phyloP scores from a whole-genome alignment of 2,329 filamentous ascomycete genomes.

The Hymenoscyphus occultus region DNA sequence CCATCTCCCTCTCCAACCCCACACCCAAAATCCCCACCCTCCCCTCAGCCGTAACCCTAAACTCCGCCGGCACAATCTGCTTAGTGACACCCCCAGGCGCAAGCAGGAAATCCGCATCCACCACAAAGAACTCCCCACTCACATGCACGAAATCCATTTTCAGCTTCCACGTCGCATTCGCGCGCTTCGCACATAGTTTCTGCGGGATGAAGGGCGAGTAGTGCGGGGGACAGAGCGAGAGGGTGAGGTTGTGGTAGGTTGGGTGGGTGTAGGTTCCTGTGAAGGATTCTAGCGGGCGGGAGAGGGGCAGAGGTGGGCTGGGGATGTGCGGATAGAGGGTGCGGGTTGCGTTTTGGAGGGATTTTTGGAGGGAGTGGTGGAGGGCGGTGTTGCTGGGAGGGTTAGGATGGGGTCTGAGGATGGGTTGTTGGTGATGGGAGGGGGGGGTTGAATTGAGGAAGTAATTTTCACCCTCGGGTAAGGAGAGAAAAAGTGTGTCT shows the following conservation, averaged over 20 bases:
- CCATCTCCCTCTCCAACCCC: slow-evolving; percentile 27
- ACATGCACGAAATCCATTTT: slow-evolving; percentile 29
- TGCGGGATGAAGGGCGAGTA: neutral
- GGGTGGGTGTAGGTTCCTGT: slow-evolving; percentile 45
- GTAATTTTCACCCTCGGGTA: neutral
- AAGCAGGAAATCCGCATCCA: slow-evolving; percentile 16
- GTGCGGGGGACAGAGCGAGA: slow-evolving; percentile 12
- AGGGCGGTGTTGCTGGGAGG: neutral
- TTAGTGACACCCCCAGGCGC: slow-evolving; percentile 21
- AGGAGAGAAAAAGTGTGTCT: neutral
- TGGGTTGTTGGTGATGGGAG: neutral
- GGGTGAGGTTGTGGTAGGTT: slow-evolving; percentile 39
- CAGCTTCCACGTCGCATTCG: slow-evolving; percentile 16
- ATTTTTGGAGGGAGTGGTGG: slow-evolving; percentile 23
- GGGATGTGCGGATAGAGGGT: slow-evolving; percentile 41
- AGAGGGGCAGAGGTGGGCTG: slow-evolving; percentile 36
- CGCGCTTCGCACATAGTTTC: slow-evolving; percentile 11
- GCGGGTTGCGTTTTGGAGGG: slow-evolving; percentile 37
- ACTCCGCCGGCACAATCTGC: slow-evolving; percentile 27
- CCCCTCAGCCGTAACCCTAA: slow-evolving; percentile 28
- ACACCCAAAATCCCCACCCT: slow-evolving; percentile 24
- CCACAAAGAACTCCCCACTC: slow-evolving; percentile 33
- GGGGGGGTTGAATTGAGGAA: neutral
- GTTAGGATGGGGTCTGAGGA: neutral
- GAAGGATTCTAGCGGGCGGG: slow-evolving; percentile 39